These are phyloP conservation scores for Sutorius australiensis DNA, from an alignment of 768 basidiomycete genomes.

Conservation along the genomic window DNA sequence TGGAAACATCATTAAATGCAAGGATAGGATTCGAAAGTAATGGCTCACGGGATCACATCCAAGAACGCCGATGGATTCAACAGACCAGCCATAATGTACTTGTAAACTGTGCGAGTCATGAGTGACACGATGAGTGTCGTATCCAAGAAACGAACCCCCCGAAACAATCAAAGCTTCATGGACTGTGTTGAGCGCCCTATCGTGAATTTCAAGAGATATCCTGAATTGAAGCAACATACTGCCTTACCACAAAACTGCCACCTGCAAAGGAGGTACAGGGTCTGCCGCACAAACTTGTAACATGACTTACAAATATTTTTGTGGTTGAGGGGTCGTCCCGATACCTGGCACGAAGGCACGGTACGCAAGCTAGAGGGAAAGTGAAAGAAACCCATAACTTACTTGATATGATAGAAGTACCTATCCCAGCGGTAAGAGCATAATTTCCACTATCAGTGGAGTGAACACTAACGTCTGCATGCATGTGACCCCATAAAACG, in stretches of 20 bases:
- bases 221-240: too few species aligned
- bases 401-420: too few species aligned
- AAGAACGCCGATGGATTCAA: not conserved
- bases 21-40: not conserved
- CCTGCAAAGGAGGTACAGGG: too few species aligned
- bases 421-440: too few species aligned
- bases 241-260: constrained; percentile 6
- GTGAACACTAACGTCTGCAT: constrained; percentile 9
- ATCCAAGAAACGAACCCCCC: constrained; percentile 3
- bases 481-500: constrained; percentile 6
- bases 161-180: constrained; percentile 8
- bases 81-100: not conserved
- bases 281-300: too few species aligned
- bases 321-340: too few species aligned
- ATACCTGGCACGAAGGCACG: too few species aligned
- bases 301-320: too few species aligned
- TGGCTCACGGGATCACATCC: not conserved
- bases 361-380: too few species aligned
- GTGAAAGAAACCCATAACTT: too few species aligned
- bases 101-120: not conserved
- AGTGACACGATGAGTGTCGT: not conserved
- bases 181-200: constrained; percentile 9
- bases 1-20: not conserved
- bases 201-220: not conserved
- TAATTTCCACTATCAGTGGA: too few species aligned